These are phyloP conservation scores for Naganishia kalamii DNA, from an alignment of 768 basidiomycete species.

Conservation along the genomic window DNA sequence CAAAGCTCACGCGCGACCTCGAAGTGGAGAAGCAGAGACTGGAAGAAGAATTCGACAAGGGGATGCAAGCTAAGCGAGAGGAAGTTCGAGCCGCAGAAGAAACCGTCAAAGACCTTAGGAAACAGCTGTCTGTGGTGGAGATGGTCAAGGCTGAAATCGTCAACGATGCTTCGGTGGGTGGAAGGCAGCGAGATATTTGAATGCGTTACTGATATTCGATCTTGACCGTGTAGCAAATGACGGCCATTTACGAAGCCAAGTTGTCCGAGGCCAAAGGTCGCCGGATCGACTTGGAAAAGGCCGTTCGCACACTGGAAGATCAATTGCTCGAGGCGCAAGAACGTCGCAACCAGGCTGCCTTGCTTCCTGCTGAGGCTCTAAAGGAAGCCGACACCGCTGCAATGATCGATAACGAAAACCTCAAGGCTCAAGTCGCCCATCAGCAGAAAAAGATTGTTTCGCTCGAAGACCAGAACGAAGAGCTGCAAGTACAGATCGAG, in stretches of 20 bases:
- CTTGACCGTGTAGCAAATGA: background rate
- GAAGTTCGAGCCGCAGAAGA: conserved; percentile 67
- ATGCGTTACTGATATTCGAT: background rate
- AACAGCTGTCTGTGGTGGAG: conserved; percentile 14
- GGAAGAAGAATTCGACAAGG: conserved; percentile 34
- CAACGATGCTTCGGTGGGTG: conserved; percentile 4
- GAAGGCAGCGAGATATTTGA: background rate
- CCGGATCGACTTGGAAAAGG: conserved; percentile 34
- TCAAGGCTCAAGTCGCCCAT: conserved; percentile 83
- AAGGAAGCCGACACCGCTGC: conserved; percentile 59
- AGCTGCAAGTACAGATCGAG: conserved; percentile 59
- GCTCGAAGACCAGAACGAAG: conserved; percentile 81
- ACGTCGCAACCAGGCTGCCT: conserved; percentile 14
- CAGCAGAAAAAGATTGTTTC: conserved; percentile 66
- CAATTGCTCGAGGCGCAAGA: conserved; percentile 32
- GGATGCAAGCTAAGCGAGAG: conserved; percentile 38
- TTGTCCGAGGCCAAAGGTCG: conserved; percentile 49
- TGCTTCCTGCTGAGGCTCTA: conserved; percentile 8
- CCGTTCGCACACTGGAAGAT: conserved; percentile 33
- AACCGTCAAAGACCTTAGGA: conserved; percentile 63
- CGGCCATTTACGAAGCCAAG: conserved; percentile 56
- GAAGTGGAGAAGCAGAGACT: conserved; percentile 29
- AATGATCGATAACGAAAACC: conserved; percentile 89
- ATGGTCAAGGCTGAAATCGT: conserved; percentile 13
- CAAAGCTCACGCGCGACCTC: conserved; percentile 37